phyloP scores from a whole-genome alignment of 2,329 filamentous ascomycete species.

The Paecilomyces sp. region DNA sequence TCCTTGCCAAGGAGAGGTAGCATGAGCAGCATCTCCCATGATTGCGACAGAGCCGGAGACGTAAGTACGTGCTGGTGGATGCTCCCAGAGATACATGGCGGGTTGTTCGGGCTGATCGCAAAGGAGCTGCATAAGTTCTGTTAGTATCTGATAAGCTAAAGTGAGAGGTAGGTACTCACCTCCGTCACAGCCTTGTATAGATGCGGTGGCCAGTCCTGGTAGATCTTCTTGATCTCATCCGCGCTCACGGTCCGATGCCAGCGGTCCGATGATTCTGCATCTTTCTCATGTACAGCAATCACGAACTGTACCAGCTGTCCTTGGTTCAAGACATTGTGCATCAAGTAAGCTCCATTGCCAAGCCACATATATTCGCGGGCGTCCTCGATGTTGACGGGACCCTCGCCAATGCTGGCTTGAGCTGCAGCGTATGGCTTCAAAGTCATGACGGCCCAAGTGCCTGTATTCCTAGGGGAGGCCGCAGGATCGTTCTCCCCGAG shows the following conservation, averaged over 20 bases:
- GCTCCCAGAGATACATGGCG: slow-evolving; percentile 4
- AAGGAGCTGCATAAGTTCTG: background rate
- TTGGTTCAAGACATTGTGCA: background rate
- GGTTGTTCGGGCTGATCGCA: background rate
- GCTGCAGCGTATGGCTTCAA: slow-evolving; percentile 1
- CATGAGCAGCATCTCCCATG: slow-evolving; percentile 34
- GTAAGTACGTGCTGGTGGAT: slow-evolving; percentile 1
- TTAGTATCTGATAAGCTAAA: background rate
- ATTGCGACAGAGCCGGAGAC: slow-evolving; percentile 10
- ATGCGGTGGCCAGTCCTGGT: background rate
- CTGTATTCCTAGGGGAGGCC: slow-evolving; percentile 1
- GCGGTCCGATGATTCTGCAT: slow-evolving; percentile 1
- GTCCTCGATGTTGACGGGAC: slow-evolving; percentile 2
- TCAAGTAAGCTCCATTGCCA: background rate
- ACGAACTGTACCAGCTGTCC: background rate
- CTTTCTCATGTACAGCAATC: background rate
- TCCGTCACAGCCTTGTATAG: background rate
- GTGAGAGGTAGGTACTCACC: background rate
- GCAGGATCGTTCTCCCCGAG: slow-evolving; percentile 11
- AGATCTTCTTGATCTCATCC: slow-evolving; percentile 2
- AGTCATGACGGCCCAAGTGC: slow-evolving; percentile 1
- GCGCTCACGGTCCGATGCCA: slow-evolving; percentile 2
- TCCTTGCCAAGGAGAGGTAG: slow-evolving; percentile 29
- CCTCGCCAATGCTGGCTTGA: slow-evolving; percentile 1
- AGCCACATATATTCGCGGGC: background rate